Percentiles rank a stretch among this genome's conserved stretches.
phyloP scores from a whole-genome alignment of 345 rosid genomes.

The Eucalyptus pauciflora region DNA sequence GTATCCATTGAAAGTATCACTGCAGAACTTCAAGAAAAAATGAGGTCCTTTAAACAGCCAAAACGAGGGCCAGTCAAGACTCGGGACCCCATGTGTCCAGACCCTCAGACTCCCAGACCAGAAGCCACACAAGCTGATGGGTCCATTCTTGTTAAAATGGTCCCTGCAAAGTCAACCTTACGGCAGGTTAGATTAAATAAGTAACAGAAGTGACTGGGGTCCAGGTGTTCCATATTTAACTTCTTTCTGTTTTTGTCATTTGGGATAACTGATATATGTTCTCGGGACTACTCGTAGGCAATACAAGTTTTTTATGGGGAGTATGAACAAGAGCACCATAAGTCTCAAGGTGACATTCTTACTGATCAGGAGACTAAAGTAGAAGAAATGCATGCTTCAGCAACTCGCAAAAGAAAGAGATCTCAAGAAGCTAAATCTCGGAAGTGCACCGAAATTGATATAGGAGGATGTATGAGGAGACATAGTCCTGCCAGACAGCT shows the following conservation, averaged over 20 bases:
- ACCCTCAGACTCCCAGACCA: slow-evolving; percentile 32
- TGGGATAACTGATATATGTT: background rate
- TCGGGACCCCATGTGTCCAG: slow-evolving; percentile 24
- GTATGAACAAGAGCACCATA: background rate
- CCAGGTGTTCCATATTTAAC: background rate
- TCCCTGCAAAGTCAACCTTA: slow-evolving; percentile 29
- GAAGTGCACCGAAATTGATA: slow-evolving; percentile 19
- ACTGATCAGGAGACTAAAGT: background rate
- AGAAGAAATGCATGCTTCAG: background rate
- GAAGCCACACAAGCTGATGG: slow-evolving; percentile 81
- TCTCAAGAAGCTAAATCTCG: slow-evolving; percentile 6
- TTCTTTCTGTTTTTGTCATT: background rate
- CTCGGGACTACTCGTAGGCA: background rate
- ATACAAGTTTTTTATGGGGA: background rate
- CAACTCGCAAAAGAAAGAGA: slow-evolving; percentile 47
- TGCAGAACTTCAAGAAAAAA: slow-evolving; percentile 48
- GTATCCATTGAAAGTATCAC: slow-evolving; percentile 33
- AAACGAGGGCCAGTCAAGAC: slow-evolving; percentile 24
- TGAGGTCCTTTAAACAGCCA: slow-evolving; percentile 62
- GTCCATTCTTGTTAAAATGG: slow-evolving; percentile 75
- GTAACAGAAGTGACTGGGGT: background rate
- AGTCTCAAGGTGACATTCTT: background rate
- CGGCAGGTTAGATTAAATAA: background rate
- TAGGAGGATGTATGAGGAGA: slow-evolving; percentile 10
- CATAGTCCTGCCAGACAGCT: background rate